Conservation (phyloP, 2,329 filamentous ascomycete genomes). For the Fusarium globosum region DNA sequence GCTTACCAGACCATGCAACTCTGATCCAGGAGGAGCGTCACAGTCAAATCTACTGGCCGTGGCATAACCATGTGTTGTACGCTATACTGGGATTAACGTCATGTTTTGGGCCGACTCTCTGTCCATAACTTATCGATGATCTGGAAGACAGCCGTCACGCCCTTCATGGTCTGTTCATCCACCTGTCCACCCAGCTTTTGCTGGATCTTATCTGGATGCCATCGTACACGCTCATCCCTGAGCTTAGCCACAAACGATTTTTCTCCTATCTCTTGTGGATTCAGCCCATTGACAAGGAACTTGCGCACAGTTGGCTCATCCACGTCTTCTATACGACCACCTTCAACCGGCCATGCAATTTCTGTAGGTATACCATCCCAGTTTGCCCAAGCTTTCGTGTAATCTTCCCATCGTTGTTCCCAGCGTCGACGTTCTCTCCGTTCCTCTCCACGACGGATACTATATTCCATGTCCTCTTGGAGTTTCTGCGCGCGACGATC, state of each 20-base stretch:
- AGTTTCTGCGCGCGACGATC: constrained; percentile 63
- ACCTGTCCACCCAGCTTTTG: constrained; percentile 82
- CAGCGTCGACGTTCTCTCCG: constrained; percentile 66
- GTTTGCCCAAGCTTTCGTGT: constrained; percentile 70
- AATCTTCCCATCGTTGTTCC: constrained; percentile 72
- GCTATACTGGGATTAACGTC: neutral
- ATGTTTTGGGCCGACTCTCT: constrained; percentile 60
- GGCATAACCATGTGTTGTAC: neutral
- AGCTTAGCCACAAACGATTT: constrained; percentile 63
- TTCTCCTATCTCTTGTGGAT: constrained; percentile 56
- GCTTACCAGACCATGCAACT: neutral
- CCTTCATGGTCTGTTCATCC: constrained; percentile 76
- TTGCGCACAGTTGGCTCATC: constrained; percentile 69
- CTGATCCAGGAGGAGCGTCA: neutral
- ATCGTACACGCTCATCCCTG: constrained; percentile 88
- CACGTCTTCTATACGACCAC: constrained; percentile 66
- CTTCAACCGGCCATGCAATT: constrained; percentile 79
- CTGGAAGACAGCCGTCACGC: constrained; percentile 92
- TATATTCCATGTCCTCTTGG: constrained; percentile 74
- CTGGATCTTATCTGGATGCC: constrained; percentile 99
- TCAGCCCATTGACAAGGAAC: constrained; percentile 71
- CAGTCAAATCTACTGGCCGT: neutral
- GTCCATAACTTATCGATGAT: constrained; percentile 85
- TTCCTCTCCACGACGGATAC: constrained; percentile 73
- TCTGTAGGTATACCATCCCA: constrained; percentile 59